Base-by-base conservation (phyloP, 768 basidiomycete species). In the Termitomyces sp. region DNA sequence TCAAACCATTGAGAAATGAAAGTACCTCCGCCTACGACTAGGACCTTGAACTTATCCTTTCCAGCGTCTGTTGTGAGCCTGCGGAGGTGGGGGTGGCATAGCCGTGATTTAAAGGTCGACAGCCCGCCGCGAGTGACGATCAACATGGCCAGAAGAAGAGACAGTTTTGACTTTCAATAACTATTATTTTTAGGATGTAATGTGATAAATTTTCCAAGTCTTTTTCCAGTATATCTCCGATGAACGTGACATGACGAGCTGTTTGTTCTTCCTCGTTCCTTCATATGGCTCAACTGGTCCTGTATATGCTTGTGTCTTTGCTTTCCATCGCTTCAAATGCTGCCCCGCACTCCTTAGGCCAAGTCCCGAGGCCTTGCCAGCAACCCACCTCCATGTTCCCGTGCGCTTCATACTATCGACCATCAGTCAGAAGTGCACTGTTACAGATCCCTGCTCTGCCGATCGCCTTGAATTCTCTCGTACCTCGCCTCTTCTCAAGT, bases 1-100 rank as follows among this genome's bases (percentile, higher is more conserved):
- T 36, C 45, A 45, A 55, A 39, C 34, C 31, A 31, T 31, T 58
- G 42, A 33, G 37, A 36, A 49, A 57, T 58, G 8, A 61, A 74
- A 82, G 64, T 67, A 87, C 96, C 96, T 71, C 81, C 95, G 55
- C 96, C 96, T 22, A 98, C 77, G 44, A 98, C 85, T 30, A 98
- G 74, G 36, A 98, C 78, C 73, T 90, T 95, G 76, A 83, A 92
- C 66, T 86, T 89, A 63, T 81, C 75, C 62, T 75, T 78, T 20
- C 73, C 69, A 30, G 71, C 63, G 18, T 69, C 66, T 13, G 79
- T 78, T 62, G 76, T 57, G 24, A 66, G 41, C 31, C 57, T 57
- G n/a, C 67, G 63, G 15, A 49, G 34, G 48, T n/a, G 22, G 1
- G 52, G 20, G 11, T 30, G 39, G 36, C 37, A 16, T 34, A 39